A percentile compares a stretch with the other conserved stretches of the same genome.
Evolutionary conservation across 805 yeast species (phyloP).

Genomic region (Candida quercuum): DNA sequence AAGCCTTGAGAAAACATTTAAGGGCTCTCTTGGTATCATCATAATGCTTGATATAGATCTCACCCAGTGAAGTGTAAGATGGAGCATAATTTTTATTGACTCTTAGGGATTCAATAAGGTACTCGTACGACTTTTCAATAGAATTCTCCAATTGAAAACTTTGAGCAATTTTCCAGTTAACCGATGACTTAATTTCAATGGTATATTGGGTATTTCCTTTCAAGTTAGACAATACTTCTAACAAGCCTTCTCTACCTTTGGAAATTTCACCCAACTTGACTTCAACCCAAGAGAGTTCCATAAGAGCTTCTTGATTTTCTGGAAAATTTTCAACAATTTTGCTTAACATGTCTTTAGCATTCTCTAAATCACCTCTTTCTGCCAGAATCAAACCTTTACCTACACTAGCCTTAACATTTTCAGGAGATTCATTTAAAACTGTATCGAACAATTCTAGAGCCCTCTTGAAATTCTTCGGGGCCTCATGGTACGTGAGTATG

Average conservation of each 20-base stretch:
- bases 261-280: constrained; percentile 45
- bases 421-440: constrained; percentile 42
- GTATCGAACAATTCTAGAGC: constrained; percentile 70
- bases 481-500: constrained; percentile 77
- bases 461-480: constrained; percentile 78
- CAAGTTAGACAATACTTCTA: constrained; percentile 27
- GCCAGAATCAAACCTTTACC: constrained; percentile 79
- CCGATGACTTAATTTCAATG: constrained; percentile 50
- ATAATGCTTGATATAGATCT: constrained; percentile 54
- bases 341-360: constrained; percentile 49
- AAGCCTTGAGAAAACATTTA: constrained; percentile 84
- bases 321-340: constrained; percentile 46
- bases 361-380: constrained; percentile 52
- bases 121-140: constrained; percentile 47
- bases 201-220: constrained; percentile 49
- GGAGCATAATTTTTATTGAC: constrained; percentile 64
- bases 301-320: constrained; percentile 50
- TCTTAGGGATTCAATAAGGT: constrained; percentile 57
- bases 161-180: constrained; percentile 71
- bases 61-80: constrained; percentile 77
- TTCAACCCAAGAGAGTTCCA: constrained; percentile 78
- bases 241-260: constrained; percentile 48
- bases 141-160: constrained; percentile 34
- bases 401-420: constrained; percentile 56
- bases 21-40: constrained; percentile 64